Evolutionary conservation across 1,139 yeast species (phyloP), one percentile per base, ranked within the genome.

Genomic region (Blastobotrys serpentis): DNA sequence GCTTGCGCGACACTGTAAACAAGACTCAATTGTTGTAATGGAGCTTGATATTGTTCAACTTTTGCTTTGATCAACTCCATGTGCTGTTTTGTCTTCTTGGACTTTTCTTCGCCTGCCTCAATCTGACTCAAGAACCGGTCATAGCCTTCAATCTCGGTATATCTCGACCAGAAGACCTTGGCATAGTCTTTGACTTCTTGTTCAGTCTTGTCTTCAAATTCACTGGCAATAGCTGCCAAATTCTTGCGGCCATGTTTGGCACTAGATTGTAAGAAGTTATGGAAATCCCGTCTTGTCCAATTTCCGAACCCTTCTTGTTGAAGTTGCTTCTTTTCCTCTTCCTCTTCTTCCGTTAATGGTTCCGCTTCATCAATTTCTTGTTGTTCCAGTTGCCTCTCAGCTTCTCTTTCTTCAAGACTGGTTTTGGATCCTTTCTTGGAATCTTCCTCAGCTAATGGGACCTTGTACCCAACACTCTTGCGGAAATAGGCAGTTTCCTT

Each of bases 1-100:
- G 96, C 88, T 63, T 88, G 89, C 61, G 88, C 88, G 23, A 95
- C 94, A 1, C 95, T 95, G 59, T 89, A 89, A 49, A 79, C 84
- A 37, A 92, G 82, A 19, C 72, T 74, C 66, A 92, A 69, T 50
- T 88, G 88, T 53, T 85, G 84, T 45, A 89, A 67, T 1, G 98
- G 97, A 46, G 83, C 84, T 11, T 73, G 73, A 48, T 79, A 75
- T 49, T 75, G 75, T 46, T 76, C 79, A 56, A 92, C 76, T 63
- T 90, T 90, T 42, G 70, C 70, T 13, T 75, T 75, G 42, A 92
- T 72, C 13, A 88, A 69, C 52, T 76, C 78, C 59, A 84, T 83
- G 63, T 90, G 98, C 44, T 76, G 73, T 44, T 69, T 67, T 37
- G 84, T 68, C 61, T 78, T 85, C 41, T 81, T 82, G 16, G 81